Percentiles rank a stretch among this genome's conserved stretches.
phyloP scores from a whole-genome alignment of 345 rosid species.

The Erucastrum elatum region DNA sequence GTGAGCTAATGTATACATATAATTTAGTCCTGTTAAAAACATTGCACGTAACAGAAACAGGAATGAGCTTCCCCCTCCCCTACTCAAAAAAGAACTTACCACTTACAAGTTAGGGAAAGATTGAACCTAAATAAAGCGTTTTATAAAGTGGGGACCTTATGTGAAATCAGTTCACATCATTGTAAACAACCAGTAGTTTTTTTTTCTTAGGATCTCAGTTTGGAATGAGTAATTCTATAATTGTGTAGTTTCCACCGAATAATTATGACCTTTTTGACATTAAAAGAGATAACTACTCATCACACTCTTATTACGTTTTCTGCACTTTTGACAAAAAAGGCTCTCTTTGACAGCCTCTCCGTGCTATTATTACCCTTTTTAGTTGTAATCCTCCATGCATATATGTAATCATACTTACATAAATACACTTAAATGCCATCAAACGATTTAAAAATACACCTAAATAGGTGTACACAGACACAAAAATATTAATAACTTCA shows the following conservation, averaged over 20 bases:
- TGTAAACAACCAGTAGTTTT: conserved; percentile 6
- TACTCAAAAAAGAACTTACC: not conserved
- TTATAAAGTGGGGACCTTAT: conserved; percentile 24
- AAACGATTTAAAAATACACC: not conserved
- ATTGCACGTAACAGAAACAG: not conserved
- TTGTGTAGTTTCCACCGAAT: conserved; percentile 40
- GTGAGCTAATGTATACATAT: not conserved
- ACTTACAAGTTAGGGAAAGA: conserved; percentile 9
- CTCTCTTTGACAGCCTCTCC: conserved; percentile 27
- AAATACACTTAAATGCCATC: not conserved
- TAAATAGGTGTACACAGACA: not conserved
- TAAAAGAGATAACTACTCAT: conserved; percentile 40
- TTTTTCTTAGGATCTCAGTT: conserved; percentile 13
- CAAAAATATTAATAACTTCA: not conserved
- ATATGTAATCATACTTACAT: conserved; percentile 28
- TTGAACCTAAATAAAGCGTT: not conserved
- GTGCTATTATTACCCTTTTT: conserved; percentile 40
- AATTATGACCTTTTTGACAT: conserved; percentile 45
- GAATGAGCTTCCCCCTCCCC: not conserved
- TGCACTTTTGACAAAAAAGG: conserved; percentile 38
- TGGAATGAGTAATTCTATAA: conserved; percentile 27
- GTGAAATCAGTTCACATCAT: conserved; percentile 28
- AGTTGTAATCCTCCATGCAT: conserved; percentile 40
- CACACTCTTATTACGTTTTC: conserved; percentile 36
- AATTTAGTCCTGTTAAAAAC: not conserved